phyloP scores from a whole-genome alignment of 768 basidiomycete species.

The Ephemerocybe angulata region DNA sequence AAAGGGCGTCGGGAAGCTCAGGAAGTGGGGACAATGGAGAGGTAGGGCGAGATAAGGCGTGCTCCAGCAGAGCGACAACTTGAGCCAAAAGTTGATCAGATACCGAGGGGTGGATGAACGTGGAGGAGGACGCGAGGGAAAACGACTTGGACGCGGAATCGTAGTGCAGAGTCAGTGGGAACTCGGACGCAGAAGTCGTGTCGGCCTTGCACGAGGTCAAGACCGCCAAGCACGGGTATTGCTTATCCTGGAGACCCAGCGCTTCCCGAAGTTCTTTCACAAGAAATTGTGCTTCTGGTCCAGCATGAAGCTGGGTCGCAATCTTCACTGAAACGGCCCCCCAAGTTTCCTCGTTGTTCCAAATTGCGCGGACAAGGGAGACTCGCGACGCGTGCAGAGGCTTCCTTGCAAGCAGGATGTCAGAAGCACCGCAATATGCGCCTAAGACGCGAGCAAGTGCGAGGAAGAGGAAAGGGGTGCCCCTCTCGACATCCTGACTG shows the following conservation, averaged over 20 bases:
- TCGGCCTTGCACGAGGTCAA: slow-evolving; percentile 15
- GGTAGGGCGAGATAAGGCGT: slow-evolving; percentile 13
- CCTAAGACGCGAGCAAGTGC: slow-evolving; percentile 26
- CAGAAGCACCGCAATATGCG: slow-evolving; percentile 26
- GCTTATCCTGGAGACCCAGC: slow-evolving; percentile 22
- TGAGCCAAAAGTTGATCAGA: slow-evolving; percentile 26
- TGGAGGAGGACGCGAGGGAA: slow-evolving; percentile 14
- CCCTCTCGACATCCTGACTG: neutral
- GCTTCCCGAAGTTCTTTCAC: slow-evolving; percentile 14
- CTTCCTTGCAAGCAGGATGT: slow-evolving; percentile 27
- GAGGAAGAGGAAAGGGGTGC: slow-evolving; percentile 11
- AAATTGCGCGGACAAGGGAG: slow-evolving; percentile 21
- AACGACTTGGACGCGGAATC: slow-evolving; percentile 11
- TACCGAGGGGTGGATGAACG: slow-evolving; percentile 22
- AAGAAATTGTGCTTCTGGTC: neutral
- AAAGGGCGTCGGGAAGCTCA: slow-evolving; percentile 17
- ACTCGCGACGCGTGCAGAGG: slow-evolving; percentile 1
- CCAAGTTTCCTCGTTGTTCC: slow-evolving; percentile 23
- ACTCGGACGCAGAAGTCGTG: slow-evolving; percentile 2
- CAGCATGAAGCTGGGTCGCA: slow-evolving; percentile 4
- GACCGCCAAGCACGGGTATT: slow-evolving; percentile 26
- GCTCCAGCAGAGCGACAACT: slow-evolving; percentile 16
- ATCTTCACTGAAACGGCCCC: slow-evolving; percentile 14
- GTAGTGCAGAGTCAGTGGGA: slow-evolving; percentile 20
- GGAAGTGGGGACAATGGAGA: slow-evolving; percentile 10